Evolutionary conservation across 805 yeast genomes (phyloP).

Genomic region (Peterozyma xylosa): DNA sequence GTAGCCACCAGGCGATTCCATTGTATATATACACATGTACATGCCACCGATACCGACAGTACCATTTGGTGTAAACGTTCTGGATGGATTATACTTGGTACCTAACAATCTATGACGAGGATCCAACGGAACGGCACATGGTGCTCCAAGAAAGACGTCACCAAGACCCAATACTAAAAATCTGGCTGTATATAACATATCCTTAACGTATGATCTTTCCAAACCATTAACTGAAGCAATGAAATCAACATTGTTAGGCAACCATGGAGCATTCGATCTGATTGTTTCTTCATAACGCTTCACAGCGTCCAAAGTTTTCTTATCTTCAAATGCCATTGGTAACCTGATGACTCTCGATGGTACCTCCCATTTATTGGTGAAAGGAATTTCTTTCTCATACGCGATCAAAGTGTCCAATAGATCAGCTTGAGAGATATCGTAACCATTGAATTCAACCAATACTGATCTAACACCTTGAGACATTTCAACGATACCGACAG

Average conservation of each 20-base stretch:
- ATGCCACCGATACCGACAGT: conserved; percentile 97
- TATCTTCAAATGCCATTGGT: conserved; percentile 97
- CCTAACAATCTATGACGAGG: conserved; percentile 93
- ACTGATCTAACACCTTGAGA: conserved; percentile 97
- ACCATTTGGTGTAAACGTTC: conserved; percentile 95
- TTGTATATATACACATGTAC: conserved; percentile 98
- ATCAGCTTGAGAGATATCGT: conserved; percentile 48
- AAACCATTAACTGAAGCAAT: conserved; percentile 84
- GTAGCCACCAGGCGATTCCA: conserved; percentile 98
- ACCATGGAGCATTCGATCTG: conserved; percentile 91
- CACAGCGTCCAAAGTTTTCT: conserved; percentile 83
- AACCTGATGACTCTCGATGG: conserved; percentile 74
- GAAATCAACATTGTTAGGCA: conserved; percentile 96
- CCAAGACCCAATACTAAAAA: conserved; percentile 93
- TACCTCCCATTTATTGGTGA: conserved; percentile 78
- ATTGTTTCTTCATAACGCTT: conserved; percentile 90
- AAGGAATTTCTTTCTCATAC: conserved; percentile 67
- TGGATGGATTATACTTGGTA: conserved; percentile 90
- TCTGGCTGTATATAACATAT: conserved; percentile 82
- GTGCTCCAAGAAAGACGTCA: conserved; percentile 96
- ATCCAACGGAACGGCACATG: conserved; percentile 96
- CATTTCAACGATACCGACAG: conserved; percentile 87
- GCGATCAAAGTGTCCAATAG: conserved; percentile 60
- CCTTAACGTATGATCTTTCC: conserved; percentile 65
- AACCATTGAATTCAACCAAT: conserved; percentile 73